Base-by-base conservation (phyloP, 208 protist species). In the Crithidia bombi region DNA sequence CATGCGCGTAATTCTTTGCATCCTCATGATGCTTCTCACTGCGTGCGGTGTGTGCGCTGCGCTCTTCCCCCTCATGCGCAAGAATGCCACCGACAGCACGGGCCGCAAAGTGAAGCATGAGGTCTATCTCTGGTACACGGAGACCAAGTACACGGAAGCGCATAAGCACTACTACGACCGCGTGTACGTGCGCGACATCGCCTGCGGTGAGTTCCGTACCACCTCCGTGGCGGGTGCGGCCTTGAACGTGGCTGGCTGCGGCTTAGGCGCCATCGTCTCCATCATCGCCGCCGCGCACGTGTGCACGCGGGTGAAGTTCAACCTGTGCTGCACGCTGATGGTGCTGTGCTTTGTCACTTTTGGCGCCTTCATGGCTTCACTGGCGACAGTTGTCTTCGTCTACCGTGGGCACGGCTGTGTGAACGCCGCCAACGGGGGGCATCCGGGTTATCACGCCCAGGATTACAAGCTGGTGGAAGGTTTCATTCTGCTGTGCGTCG, bases 401-500 rank as follows among this genome's bases (percentile, higher is more conserved):
- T 67, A 30, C 35, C 41, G 39, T 25, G 36, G 41, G 2, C n/a
- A 52, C 15, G 36, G 33, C 6, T 75, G 69, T 19, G 51, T 68
- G 51, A 67, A 75, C 17, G 49, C 58, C 19, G n/a, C 33, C 5
- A 23, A 23, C 19, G 47, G 21, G 0, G 39, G 19, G 19, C 21
- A 21, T 43, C 25, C 47, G 43, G 56, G 61, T 23, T 49, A 76
- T 23, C 36, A 67, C 43, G 35, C 32, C 32, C 33, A 36, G 14
- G 62, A 44, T 19, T 83, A 63, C 55, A 41, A 61, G 21, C 51
- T 83, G n/a, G 72, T 73, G 7, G 78, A 83, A 65, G 78, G 78
- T 51, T 83, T 83, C 30, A 67, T 66, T 28, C 38, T 79, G 15
- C 65, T 74, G 12, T 73, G 64, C 55, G 54, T 73, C 10, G 72